These are phyloP conservation scores for Colletotrichum sp. DNA, from an alignment of 2,329 filamentous ascomycete genomes.

Conservation along the genomic window DNA sequence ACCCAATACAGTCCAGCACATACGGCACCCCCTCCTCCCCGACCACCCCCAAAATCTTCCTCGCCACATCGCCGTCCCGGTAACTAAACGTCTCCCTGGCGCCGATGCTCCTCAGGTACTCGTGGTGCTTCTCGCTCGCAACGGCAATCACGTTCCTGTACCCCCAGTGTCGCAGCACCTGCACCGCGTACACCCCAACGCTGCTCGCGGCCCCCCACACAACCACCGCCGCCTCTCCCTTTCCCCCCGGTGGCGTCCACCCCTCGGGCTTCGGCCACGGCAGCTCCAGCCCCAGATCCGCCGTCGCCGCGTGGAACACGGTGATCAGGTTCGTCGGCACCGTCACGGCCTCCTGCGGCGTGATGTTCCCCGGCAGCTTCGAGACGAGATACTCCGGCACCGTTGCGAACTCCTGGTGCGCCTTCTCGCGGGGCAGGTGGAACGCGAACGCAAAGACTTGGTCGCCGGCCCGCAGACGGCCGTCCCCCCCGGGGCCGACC, in stretches of 20 bases:
- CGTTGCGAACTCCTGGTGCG: conserved; percentile 61
- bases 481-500: conserved; percentile 40
- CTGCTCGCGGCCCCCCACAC: conserved; percentile 60
- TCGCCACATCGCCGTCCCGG: conserved; percentile 37
- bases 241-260: conserved; percentile 33
- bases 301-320: conserved; percentile 57
- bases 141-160: conserved; percentile 55
- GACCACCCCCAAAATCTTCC: conserved; percentile 35
- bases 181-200: conserved; percentile 54
- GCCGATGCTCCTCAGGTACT: conserved; percentile 44
- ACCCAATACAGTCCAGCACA: conserved; percentile 63
- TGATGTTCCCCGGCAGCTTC: conserved; percentile 46
- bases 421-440: conserved; percentile 51
- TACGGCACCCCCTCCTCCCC: conserved; percentile 40
- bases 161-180: conserved; percentile 58
- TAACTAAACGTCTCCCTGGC: conserved; percentile 55
- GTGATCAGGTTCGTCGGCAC: conserved; percentile 65
- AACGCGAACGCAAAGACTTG: conserved; percentile 62
- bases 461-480: conserved; percentile 52
- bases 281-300: conserved; percentile 56
- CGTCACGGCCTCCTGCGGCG: conserved; percentile 53
- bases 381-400: conserved; percentile 54
- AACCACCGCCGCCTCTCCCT: conserved; percentile 44
- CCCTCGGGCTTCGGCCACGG: conserved; percentile 59
- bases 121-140: conserved; percentile 51